phyloP scores from a whole-genome alignment of 805 yeast species.

The Starmerella vaccinii region DNA sequence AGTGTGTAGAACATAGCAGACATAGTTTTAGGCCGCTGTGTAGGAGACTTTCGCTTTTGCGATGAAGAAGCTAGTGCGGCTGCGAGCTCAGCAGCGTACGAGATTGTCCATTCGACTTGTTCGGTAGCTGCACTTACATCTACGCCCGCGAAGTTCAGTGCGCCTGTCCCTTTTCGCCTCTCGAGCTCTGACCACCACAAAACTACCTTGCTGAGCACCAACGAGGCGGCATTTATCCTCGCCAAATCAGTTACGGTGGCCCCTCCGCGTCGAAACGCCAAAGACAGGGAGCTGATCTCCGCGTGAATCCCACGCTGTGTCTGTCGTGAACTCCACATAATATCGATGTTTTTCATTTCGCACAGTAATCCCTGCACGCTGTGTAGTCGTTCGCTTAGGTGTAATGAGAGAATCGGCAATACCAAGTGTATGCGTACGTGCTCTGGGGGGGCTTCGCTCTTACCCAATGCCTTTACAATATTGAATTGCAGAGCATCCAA shows the following conservation, averaged over 20 bases:
- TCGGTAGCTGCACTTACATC: slow-evolving; percentile 17
- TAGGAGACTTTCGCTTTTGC: not conserved
- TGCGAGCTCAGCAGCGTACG: slow-evolving; percentile 8
- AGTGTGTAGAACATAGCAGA: slow-evolving; percentile 17
- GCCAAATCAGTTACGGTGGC: slow-evolving; percentile 14
- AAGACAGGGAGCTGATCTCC: slow-evolving; percentile 20
- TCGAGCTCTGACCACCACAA: slow-evolving; percentile 28
- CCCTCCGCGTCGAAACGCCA: slow-evolving; percentile 22
- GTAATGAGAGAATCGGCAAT: slow-evolving; percentile 37
- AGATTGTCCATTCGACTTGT: slow-evolving; percentile 17
- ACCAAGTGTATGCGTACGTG: slow-evolving; percentile 29
- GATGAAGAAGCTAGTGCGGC: not conserved
- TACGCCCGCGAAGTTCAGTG: slow-evolving; percentile 18
- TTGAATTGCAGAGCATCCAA: slow-evolving; percentile 59
- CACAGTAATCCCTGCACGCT: slow-evolving; percentile 20
- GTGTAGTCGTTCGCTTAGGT: slow-evolving; percentile 28
- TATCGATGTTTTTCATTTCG: slow-evolving; percentile 16
- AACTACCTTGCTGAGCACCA: slow-evolving; percentile 28
- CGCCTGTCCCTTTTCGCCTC: slow-evolving; percentile 15
- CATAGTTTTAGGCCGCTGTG: not conserved
- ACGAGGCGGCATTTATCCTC: slow-evolving; percentile 24
- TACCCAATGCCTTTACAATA: slow-evolving; percentile 40
- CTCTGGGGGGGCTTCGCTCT: not conserved
- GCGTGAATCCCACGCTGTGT: slow-evolving; percentile 13
- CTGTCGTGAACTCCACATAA: slow-evolving; percentile 4